phyloP scores from a whole-genome alignment of 352 stramenopile genomes.

The Pythium phragmiticola region DNA sequence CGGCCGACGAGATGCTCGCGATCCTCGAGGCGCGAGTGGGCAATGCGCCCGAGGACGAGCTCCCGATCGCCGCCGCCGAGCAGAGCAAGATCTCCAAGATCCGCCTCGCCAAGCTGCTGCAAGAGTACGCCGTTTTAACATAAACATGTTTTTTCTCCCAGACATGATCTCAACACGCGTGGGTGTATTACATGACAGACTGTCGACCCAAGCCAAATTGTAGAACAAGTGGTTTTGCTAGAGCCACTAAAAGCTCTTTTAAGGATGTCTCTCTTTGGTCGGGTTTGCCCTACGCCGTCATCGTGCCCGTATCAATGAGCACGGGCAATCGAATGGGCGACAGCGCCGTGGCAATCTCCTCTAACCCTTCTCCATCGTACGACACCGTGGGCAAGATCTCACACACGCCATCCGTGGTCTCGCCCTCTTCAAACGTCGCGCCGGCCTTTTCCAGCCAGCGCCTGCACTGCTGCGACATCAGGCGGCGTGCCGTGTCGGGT shows the following conservation, averaged over 20 bases:
- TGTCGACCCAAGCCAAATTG: slow-evolving; percentile 12
- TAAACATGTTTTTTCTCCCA: background rate
- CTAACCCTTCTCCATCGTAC: slow-evolving; percentile 83
- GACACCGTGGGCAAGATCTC: slow-evolving; percentile 89
- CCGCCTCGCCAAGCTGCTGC: slow-evolving; percentile 60
- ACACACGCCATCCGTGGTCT: slow-evolving; percentile 35
- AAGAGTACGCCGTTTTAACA: slow-evolving; percentile 38
- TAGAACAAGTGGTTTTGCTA: background rate
- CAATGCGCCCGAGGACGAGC: slow-evolving; percentile 46
- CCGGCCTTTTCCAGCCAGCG: slow-evolving; percentile 60
- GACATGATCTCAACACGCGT: background rate
- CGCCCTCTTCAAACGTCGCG: slow-evolving; percentile 41
- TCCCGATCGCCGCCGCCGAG: slow-evolving; percentile 58
- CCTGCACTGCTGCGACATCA: slow-evolving; percentile 65
- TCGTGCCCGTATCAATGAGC: slow-evolving; percentile 17
- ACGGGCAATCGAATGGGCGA: slow-evolving; percentile 48
- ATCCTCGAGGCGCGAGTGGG: slow-evolving; percentile 60
- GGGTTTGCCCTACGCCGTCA: background rate
- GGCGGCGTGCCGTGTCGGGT: slow-evolving; percentile 73
- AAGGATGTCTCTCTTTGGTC: background rate
- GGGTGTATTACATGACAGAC: background rate
- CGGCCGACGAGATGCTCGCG: slow-evolving; percentile 65
- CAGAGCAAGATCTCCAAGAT: slow-evolving; percentile 83
- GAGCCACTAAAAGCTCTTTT: background rate
- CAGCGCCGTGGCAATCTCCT: slow-evolving; percentile 41